These are phyloP conservation scores for Suillus subluteus DNA, from an alignment of 768 basidiomycete genomes.

Conservation along the genomic window DNA sequence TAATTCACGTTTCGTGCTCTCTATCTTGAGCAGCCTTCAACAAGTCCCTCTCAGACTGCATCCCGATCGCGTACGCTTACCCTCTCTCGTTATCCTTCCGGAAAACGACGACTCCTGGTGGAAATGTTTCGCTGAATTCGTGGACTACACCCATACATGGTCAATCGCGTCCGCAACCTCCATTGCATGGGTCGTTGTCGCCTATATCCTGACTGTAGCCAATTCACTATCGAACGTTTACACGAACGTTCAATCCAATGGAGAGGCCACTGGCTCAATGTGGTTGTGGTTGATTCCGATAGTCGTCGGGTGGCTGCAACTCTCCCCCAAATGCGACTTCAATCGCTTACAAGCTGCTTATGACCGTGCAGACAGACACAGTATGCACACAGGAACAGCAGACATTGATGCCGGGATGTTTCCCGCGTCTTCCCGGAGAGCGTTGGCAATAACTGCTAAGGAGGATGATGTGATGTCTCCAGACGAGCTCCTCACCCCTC, in stretches of 20 bases:
- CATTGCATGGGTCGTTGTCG: conserved; percentile 41
- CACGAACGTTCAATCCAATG: conserved; percentile 3
- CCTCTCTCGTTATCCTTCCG: conserved; percentile 40
- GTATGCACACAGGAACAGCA: conserved; percentile 9
- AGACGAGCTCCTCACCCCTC: conserved; percentile 8
- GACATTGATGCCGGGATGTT: neutral
- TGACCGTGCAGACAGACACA: conserved; percentile 29
- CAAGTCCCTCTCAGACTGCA: conserved; percentile 38
- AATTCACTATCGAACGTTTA: conserved; percentile 25
- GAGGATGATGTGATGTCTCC: conserved; percentile 18
- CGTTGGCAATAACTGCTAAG: neutral
- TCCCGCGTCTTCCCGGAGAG: conserved; percentile 1
- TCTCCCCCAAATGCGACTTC: conserved; percentile 39
- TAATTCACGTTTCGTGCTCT: conserved; percentile 24
- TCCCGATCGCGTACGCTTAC: conserved; percentile 27
- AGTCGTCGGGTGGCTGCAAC: conserved; percentile 39
- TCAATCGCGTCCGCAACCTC: conserved; percentile 35
- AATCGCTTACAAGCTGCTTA: conserved; percentile 30
- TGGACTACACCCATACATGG: conserved; percentile 41
- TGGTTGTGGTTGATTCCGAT: conserved; percentile 43
- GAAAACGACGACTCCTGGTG: conserved; percentile 44
- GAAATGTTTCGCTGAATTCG: conserved; percentile 29
- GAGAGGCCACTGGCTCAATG: conserved; percentile 26
- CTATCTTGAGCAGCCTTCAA: conserved; percentile 40
- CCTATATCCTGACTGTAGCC: conserved; percentile 30